phyloP scores from a whole-genome alignment of 1,284 basidiomycete species.

The Xanthoconium separans region DNA sequence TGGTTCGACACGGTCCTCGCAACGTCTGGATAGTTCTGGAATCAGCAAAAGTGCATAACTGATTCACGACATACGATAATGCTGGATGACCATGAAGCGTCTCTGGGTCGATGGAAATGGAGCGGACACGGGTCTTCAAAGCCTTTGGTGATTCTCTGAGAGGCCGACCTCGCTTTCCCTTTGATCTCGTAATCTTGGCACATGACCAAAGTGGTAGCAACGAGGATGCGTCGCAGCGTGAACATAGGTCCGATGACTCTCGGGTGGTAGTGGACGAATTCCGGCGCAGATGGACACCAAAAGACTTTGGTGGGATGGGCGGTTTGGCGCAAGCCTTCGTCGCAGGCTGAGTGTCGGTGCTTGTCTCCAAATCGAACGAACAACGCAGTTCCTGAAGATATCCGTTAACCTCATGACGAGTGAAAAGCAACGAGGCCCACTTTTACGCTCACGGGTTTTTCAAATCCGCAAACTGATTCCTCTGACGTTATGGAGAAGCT shows the following conservation, averaged over 20 bases:
- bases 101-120: conserved; percentile 8
- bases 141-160: conserved; percentile 1
- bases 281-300: background rate
- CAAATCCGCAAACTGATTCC: background rate
- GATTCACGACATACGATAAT: background rate
- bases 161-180: conserved; percentile 3
- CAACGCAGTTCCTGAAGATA: background rate
- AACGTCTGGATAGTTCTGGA: background rate
- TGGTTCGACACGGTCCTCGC: background rate
- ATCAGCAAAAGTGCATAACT: background rate
- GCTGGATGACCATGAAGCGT: conserved; percentile 8
- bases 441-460: background rate
- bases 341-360: background rate
- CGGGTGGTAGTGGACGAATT: background rate
- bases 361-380: background rate
- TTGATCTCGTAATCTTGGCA: conserved; percentile 13
- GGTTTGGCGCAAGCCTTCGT: background rate
- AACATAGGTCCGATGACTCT: background rate
- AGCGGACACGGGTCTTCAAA: conserved; percentile 6
- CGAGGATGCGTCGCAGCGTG: conserved; percentile 5
- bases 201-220: conserved; percentile 13
- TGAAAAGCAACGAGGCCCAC: background rate
- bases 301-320: conserved; percentile 5
- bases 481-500: background rate
- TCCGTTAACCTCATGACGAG: background rate